Conservation (phyloP, 306 rosid species). For the Begonia masoniana region DNA sequence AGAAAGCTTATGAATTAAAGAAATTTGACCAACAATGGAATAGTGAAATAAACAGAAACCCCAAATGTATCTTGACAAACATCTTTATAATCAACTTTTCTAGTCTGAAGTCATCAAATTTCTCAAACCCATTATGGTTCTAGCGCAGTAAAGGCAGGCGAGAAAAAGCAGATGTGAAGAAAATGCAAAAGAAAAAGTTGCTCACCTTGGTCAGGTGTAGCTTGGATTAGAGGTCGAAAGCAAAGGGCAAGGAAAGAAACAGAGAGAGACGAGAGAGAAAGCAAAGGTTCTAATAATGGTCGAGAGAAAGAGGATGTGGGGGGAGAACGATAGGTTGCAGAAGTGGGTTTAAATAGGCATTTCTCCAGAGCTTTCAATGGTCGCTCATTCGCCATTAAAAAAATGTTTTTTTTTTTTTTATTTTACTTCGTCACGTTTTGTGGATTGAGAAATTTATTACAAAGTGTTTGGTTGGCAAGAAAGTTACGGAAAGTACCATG, state of each 20-base stretch:
- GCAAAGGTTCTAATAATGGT: constrained; percentile 4
- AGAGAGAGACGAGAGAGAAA: no score
- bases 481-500: background rate
- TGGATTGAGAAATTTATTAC: background rate
- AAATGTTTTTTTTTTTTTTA: background rate
- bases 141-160: no score
- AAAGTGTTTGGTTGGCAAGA: background rate
- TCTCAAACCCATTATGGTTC: no score
- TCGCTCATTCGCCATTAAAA: background rate
- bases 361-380: background rate
- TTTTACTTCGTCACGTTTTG: constrained; percentile 4
- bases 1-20: no score
- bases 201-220: background rate
- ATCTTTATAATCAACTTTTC: no score
- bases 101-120: no score
- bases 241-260: no score
- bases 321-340: constrained; percentile 16
- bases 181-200: background rate
- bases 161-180: background rate
- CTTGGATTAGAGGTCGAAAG: background rate
- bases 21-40: no score
- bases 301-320: constrained; percentile 11
- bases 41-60: no score
- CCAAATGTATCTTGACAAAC: no score
- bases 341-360: constrained; percentile 12